phyloP scores from a whole-genome alignment of 257 asterid species.

The Solanum tarijense region DNA sequence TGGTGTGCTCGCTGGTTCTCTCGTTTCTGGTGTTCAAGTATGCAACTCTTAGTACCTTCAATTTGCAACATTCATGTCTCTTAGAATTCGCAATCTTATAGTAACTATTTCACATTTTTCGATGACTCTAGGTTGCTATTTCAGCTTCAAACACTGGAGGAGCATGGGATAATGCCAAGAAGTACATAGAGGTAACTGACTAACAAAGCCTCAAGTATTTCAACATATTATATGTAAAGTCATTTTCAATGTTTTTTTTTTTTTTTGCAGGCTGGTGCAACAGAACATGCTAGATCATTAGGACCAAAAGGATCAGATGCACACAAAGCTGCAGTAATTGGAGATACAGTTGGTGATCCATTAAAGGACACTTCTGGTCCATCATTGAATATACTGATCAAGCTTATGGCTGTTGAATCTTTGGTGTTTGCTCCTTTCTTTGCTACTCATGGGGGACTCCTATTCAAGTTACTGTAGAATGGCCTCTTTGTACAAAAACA shows the following conservation, averaged over 20 bases:
- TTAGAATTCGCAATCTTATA: background rate
- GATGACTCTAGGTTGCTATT: slow-evolving; percentile 37
- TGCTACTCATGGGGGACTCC: slow-evolving; percentile 54
- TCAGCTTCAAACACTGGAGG: slow-evolving; percentile 69
- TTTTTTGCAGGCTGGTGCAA: slow-evolving; percentile 39
- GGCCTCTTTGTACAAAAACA: background rate
- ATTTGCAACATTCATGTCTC: background rate
- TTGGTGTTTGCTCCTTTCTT: slow-evolving; percentile 69
- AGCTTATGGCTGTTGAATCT: slow-evolving; percentile 74
- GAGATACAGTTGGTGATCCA: slow-evolving; percentile 65
- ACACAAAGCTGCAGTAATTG: slow-evolving; percentile 73
- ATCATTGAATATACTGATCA: slow-evolving; percentile 54
- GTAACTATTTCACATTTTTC: background rate
- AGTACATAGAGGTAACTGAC: slow-evolving; percentile 46
- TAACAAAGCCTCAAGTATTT: background rate
- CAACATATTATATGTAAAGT: background rate
- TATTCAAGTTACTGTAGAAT: slow-evolving; percentile 18
- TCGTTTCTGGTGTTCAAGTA: slow-evolving; percentile 48
- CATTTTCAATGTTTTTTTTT: background rate
- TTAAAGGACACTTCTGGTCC: slow-evolving; percentile 65
- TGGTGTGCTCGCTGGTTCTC: slow-evolving; percentile 48
- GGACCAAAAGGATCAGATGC: slow-evolving; percentile 75
- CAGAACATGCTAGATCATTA: slow-evolving; percentile 48
- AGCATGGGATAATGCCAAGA: slow-evolving; percentile 72
- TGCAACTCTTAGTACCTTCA: background rate